phyloP scores from a whole-genome alignment of 129 eudicot genomes.

The Ambrosia trifida region DNA sequence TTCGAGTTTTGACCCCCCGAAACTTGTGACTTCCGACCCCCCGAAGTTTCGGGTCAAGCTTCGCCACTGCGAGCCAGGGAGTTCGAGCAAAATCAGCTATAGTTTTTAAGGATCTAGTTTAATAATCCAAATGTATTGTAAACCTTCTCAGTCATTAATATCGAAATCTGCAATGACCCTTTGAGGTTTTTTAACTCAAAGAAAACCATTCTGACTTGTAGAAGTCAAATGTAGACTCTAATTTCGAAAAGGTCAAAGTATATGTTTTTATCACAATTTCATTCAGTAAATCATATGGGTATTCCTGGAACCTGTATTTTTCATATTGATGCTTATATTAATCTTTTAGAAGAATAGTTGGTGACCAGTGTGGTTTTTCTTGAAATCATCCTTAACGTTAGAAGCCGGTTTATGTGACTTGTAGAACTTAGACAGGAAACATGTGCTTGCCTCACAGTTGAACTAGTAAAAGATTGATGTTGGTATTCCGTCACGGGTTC shows the following conservation, averaged over 20 bases:
- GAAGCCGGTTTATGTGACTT: neutral
- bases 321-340: too few relatives aligned
- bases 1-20: too few relatives aligned
- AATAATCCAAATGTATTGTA: too few relatives aligned
- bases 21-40: too few relatives aligned
- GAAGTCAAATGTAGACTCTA: slow-evolving; percentile 4
- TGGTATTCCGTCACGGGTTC: too few relatives aligned
- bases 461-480: neutral
- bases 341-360: too few relatives aligned
- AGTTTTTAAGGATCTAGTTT: neutral
- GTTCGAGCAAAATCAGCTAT: too few relatives aligned
- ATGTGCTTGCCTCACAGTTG: neutral
- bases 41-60: too few relatives aligned
- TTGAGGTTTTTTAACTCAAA: neutral
- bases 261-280: neutral
- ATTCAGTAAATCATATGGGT: too few relatives aligned
- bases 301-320: neutral
- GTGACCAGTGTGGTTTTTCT: too few relatives aligned
- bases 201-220: neutral
- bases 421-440: neutral
- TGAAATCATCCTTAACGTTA: neutral
- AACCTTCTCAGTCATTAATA: too few relatives aligned
- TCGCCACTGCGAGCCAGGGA: too few relatives aligned
- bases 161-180: neutral
- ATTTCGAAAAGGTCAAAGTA: neutral